Percentiles rank a stretch among this genome's conserved stretches.
phyloP scores from a whole-genome alignment of 2,329 filamentous ascomycete genomes.

The Phyllosticta citrichinensis region DNA sequence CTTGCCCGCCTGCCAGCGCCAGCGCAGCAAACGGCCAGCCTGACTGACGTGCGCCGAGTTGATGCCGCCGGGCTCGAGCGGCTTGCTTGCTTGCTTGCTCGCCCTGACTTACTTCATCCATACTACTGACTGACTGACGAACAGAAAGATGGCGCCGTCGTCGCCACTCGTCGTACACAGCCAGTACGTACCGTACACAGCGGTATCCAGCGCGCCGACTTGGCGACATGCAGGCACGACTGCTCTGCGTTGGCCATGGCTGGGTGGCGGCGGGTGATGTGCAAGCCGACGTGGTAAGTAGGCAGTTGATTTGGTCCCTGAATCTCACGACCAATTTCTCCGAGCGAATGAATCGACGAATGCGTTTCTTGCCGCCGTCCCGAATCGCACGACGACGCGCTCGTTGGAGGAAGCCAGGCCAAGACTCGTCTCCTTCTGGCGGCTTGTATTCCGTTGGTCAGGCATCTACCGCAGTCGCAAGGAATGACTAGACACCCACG shows the following conservation, averaged over 20 bases:
- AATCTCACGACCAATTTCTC: neutral
- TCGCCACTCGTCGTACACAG: neutral
- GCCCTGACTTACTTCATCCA: no score
- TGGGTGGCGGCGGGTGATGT: neutral
- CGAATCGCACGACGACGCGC: neutral
- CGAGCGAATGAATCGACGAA: neutral
- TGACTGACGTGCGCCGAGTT: neutral
- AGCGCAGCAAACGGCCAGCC: neutral
- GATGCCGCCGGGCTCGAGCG: neutral
- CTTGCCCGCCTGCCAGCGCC: neutral
- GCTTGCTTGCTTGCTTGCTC: neutral
- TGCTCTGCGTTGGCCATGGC: neutral
- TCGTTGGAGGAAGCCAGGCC: no score
- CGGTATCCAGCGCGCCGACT: neutral
- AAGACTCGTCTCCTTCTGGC: neutral
- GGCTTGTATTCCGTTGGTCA: neutral
- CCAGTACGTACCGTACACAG: neutral
- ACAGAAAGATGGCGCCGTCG: neutral
- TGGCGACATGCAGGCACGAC: neutral
- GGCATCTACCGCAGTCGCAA: no score
- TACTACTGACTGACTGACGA: no score
- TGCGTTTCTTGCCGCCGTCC: neutral
- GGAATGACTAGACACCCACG: no score
- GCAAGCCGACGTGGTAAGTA: neutral
- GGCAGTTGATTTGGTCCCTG: neutral